Percentiles rank a stretch among this genome's conserved stretches.
Conservation (phyloP, 768 basidiomycete genomes). For the Coprinopsis cinerea region DNA sequence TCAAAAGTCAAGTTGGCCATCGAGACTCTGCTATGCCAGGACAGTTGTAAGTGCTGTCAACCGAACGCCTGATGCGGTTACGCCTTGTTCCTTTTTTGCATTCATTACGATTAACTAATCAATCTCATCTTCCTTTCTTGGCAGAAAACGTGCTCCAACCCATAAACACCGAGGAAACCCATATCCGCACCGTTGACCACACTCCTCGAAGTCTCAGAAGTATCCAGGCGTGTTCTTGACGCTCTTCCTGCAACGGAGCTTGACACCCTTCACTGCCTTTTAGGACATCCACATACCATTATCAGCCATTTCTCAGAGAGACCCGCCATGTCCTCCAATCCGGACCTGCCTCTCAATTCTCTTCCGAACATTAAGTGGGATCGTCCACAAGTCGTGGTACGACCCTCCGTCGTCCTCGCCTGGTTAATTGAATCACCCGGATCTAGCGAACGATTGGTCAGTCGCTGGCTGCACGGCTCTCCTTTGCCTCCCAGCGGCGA, state of each 20-base stretch:
- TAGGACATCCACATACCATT: constrained; percentile 1
- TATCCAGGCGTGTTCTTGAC: background rate
- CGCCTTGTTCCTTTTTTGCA: constrained; percentile 12
- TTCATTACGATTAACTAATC: constrained; percentile 10
- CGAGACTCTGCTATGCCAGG: constrained; percentile 1
- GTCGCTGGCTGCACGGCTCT: too few species aligned
- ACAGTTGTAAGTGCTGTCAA: constrained; percentile 12
- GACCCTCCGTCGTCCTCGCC: too few species aligned
- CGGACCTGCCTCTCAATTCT: background rate
- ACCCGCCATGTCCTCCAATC: background rate
- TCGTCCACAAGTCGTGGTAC: background rate
- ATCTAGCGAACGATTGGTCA: too few species aligned
- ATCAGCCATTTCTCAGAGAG: background rate
- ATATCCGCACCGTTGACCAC: background rate
- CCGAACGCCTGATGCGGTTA: constrained; percentile 6
- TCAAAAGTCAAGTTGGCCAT: constrained; percentile 12
- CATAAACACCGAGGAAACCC: constrained; percentile 11
- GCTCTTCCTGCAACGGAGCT: constrained; percentile 1
- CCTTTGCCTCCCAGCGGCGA: too few species aligned
- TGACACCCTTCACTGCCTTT: background rate
- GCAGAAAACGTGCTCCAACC: background rate
- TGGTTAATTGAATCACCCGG: too few species aligned
- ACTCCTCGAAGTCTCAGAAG: background rate
- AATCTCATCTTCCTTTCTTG: constrained; percentile 4
- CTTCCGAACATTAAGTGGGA: background rate